These are phyloP conservation scores for Chaetomium sp. DNA, from an alignment of 2,329 filamentous ascomycete genomes.

Conservation along the genomic window DNA sequence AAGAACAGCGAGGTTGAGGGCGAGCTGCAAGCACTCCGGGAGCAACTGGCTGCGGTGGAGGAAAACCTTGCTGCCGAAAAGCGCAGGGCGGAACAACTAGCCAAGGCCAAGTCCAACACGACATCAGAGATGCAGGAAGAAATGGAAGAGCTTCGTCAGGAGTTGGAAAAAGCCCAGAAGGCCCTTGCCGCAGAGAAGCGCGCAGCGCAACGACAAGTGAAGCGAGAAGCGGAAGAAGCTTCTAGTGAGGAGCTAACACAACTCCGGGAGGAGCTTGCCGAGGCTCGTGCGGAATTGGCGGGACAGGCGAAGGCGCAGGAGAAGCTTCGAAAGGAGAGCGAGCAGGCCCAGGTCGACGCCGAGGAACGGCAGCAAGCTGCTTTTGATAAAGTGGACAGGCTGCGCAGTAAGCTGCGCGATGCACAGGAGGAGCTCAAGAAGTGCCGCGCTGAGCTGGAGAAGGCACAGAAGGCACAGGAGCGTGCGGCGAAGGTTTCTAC, in stretches of 20 bases:
- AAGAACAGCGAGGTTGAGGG: constrained; percentile 40
- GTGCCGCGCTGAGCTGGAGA: constrained; percentile 49
- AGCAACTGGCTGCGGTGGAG: constrained; percentile 32
- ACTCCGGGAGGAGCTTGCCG: constrained; percentile 40
- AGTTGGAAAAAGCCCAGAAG: constrained; percentile 33
- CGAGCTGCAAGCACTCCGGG: constrained; percentile 34
- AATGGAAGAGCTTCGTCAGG: constrained; percentile 34
- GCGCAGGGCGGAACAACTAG: constrained; percentile 44
- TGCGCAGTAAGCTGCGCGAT: constrained; percentile 69
- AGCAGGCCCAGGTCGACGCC: constrained; percentile 61
- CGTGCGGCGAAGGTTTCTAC: constrained; percentile 42
- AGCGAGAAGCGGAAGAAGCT: constrained; percentile 20
- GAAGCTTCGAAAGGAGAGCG: constrained; percentile 49
- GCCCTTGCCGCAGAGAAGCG: constrained; percentile 37
- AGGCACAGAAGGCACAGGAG: constrained; percentile 43
- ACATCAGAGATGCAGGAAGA: constrained; percentile 42
- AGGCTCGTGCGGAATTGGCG: constrained; percentile 41
- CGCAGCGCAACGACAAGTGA: constrained; percentile 28
- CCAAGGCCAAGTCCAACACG: constrained; percentile 34
- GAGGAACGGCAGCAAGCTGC: constrained; percentile 65
- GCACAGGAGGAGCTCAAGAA: constrained; percentile 75
- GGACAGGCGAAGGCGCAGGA: constrained; percentile 51
- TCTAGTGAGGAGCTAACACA: constrained; percentile 29
- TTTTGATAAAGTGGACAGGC: constrained; percentile 69
- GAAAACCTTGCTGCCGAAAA: constrained; percentile 36